Conservation (phyloP, 805 yeast species). For the Helenozyma rhizophorensis region DNA sequence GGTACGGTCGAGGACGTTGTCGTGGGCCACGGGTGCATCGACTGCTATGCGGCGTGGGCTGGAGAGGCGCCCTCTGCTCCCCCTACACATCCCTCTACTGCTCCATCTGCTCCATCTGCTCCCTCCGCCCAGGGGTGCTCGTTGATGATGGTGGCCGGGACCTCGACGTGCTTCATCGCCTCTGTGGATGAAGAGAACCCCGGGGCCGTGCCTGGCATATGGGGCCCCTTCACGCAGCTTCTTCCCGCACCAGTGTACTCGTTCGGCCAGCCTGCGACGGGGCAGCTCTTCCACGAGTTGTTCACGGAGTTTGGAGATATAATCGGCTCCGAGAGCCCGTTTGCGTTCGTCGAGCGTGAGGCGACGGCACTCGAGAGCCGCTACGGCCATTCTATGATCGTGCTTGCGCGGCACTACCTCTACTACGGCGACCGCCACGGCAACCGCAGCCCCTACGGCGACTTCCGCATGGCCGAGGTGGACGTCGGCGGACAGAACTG, state of each 20-base stretch:
- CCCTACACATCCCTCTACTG: too few species aligned
- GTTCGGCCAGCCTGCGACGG: constrained; percentile 59
- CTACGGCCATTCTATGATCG: constrained; percentile 19
- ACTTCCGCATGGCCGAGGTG: constrained; percentile 45
- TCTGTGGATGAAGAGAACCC: constrained; percentile 20
- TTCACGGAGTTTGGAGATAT: constrained; percentile 27
- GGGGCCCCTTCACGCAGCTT: constrained; percentile 56
- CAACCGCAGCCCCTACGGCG: constrained; percentile 54
- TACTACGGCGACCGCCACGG: constrained; percentile 56
- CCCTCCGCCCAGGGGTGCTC: neutral
- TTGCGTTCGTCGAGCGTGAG: constrained; percentile 16
- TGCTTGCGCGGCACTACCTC: constrained; percentile 32
- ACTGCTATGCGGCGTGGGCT: constrained; percentile 49
- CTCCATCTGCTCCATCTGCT: neutral
- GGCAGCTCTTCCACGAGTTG: constrained; percentile 46
- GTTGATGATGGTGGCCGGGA: constrained; percentile 55
- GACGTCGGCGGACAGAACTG: constrained; percentile 42
- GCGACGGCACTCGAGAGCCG: constrained; percentile 20
- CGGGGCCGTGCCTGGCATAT: constrained; percentile 38
- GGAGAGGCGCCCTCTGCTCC: constrained; percentile 9
- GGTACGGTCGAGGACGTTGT: constrained; percentile 14
- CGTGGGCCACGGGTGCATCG: constrained; percentile 50
- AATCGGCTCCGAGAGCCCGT: constrained; percentile 5
- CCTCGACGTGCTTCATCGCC: constrained; percentile 52
- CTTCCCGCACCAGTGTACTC: constrained; percentile 37